Conservation (phyloP, 2,329 filamentous ascomycete genomes). For the Colletotrichum tropicicola region DNA sequence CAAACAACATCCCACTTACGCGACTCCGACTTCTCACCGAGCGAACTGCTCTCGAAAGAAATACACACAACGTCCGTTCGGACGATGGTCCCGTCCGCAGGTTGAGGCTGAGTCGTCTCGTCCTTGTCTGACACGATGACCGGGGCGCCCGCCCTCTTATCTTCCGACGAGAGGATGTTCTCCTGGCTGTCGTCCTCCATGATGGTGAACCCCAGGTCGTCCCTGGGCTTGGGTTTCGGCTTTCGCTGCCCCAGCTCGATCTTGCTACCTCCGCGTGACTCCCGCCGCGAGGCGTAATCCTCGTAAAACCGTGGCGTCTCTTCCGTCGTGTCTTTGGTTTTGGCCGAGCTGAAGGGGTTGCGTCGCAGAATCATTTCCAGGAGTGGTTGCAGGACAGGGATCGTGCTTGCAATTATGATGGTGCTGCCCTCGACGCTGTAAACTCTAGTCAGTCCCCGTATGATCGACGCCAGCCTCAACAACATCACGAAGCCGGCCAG, state of each 20-base stretch:
- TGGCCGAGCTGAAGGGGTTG: conserved; percentile 2
- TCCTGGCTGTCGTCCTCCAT: conserved; percentile 30
- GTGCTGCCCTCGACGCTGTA: conserved; percentile 41
- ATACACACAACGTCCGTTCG: conserved; percentile 26
- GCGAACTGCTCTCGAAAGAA: not conserved
- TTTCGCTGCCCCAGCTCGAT: conserved; percentile 28
- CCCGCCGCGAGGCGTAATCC: not conserved
- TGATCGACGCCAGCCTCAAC: not conserved
- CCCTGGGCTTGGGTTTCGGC: conserved; percentile 10
- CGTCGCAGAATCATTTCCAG: not conserved
- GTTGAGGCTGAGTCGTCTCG: not conserved
- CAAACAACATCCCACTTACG: not conserved
- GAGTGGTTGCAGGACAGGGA: conserved; percentile 44
- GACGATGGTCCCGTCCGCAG: not conserved
- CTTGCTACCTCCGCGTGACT: not conserved
- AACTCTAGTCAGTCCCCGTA: too few relatives aligned
- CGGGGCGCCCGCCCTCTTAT: not conserved
- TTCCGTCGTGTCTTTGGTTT: not conserved
- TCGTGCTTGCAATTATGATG: conserved; percentile 45
- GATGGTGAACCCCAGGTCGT: conserved; percentile 30
- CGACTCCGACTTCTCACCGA: not conserved
- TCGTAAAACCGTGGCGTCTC: conserved; percentile 1
- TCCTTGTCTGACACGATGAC: not conserved
- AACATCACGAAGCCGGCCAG: not conserved
- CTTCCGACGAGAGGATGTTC: conserved; percentile 1